phyloP scores from a whole-genome alignment of 306 rosid genomes.

The Trichosanthes truncata region DNA sequence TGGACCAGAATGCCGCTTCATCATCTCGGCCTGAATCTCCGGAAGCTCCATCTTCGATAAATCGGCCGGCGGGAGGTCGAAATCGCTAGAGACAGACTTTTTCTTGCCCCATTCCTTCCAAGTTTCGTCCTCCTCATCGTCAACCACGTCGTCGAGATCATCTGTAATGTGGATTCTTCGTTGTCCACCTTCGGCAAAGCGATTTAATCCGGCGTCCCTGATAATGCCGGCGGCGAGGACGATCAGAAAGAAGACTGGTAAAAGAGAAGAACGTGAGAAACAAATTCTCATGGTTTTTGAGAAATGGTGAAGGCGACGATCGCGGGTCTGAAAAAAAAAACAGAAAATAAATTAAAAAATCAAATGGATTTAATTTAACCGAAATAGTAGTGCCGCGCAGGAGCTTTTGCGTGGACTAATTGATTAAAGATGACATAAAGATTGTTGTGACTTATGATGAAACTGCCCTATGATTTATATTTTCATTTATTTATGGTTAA shows the following conservation, averaged over 20 bases:
- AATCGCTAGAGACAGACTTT: slow-evolving; percentile 20
- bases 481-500: no score
- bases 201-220: slow-evolving; percentile 16
- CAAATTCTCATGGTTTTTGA: slow-evolving; percentile 17
- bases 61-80: slow-evolving; percentile 40
- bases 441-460: neutral
- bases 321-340: neutral
- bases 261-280: slow-evolving; percentile 4
- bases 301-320: neutral
- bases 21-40: slow-evolving; percentile 74
- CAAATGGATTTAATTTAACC: neutral
- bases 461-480: no score
- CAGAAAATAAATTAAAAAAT: neutral
- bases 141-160: slow-evolving; percentile 74
- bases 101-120: slow-evolving; percentile 92
- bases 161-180: slow-evolving; percentile 65
- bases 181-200: slow-evolving; percentile 36
- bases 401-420: neutral
- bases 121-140: slow-evolving; percentile 81
- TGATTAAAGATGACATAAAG: neutral
- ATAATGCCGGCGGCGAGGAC: slow-evolving; percentile 14
- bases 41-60: slow-evolving; percentile 46
- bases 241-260: slow-evolving; percentile 16
- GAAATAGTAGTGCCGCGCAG: neutral
- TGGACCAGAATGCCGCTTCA: slow-evolving; percentile 58